Evolutionary conservation across 2,329 filamentous ascomycete genomes (phyloP), one percentile per base, ranked within the genome.

Genomic region (Dactylellina cionopaga): DNA sequence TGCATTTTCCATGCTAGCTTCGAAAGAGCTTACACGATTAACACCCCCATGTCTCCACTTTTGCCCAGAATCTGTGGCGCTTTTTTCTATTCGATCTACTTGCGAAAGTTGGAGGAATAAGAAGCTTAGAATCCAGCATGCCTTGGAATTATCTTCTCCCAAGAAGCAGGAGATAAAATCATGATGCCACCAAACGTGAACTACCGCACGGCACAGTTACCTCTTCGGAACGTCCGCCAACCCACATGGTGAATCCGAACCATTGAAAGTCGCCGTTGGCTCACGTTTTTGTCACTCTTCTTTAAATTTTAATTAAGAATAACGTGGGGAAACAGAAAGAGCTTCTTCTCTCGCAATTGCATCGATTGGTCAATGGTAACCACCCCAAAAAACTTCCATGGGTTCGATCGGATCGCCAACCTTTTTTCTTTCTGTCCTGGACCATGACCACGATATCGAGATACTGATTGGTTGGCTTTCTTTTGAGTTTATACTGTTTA

Each of bases 211-310:
- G 66, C 49, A 41, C 49, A 71, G 58, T 58, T 71, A 62, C 66
- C 33, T 58, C 13, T 64, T 71, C 56, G 24, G 65, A 56, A 54
- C 37, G 13, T 10, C 29, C 11, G 51, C 35, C n/a, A n/a, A n/a
- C n/a, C n/a, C n/a, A n/a, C n/a, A 24, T 27, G 11, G 19, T 17
- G n/a, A 7, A 17, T 24, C 37, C 15, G 31, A 44, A 69, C 46
- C 51, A 63, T 55, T 19, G 66, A 71, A 71, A 71, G 66, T 71
- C 66, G 51, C 58, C 56, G 66, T 64, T 63, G 66, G 58, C 31
- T 64, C 51, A 58, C 43, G 33, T 58, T 58, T 47, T 41, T 37
- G n/a, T n/a, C n/a, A n/a, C n/a, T n/a, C n/a, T n/a, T n/a, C n/a
- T n/a, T n/a, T n/a, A n/a, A n/a, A n/a, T n/a, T n/a, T n/a, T n/a